Conservation (phyloP, 352 stramenopile species). For the Aphanomyces invadans region DNA sequence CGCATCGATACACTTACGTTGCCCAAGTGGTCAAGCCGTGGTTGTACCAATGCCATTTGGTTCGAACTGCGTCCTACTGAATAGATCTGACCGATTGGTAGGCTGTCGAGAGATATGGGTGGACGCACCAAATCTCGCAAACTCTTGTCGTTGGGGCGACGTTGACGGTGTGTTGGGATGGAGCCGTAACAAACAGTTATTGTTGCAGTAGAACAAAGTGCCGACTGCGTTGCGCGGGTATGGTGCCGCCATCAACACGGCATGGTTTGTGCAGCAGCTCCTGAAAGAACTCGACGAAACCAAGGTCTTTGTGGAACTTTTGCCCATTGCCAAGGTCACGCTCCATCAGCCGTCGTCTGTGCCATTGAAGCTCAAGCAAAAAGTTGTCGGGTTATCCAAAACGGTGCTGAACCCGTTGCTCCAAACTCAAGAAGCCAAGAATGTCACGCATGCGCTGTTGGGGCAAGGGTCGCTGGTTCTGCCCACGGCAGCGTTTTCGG, state of each 20-base stretch:
- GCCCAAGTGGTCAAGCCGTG: slow-evolving; percentile 18
- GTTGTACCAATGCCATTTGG: slow-evolving; percentile 15
- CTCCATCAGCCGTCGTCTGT: neutral
- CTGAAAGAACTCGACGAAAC: slow-evolving; percentile 4
- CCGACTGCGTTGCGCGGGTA: too few relatives aligned
- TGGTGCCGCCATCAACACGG: slow-evolving; percentile 13
- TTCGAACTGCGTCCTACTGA: neutral
- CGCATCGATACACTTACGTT: slow-evolving; percentile 18
- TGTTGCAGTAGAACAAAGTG: too few relatives aligned
- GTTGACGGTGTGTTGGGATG: too few relatives aligned
- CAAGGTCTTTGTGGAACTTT: slow-evolving; percentile 11
- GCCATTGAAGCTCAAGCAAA: slow-evolving; percentile 16
- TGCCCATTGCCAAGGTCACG: slow-evolving; percentile 20
- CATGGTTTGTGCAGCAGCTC: neutral
- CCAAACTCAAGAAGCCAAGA: slow-evolving; percentile 16
- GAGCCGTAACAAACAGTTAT: too few relatives aligned
- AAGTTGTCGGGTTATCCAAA: neutral
- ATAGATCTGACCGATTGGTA: too few relatives aligned
- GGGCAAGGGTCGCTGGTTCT: slow-evolving; percentile 23
- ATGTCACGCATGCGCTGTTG: slow-evolving; percentile 15
- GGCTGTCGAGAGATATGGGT: neutral
- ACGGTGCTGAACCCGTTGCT: slow-evolving; percentile 14
- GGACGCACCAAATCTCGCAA: too few relatives aligned
- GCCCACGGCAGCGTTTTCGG: slow-evolving; percentile 21
- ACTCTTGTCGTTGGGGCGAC: too few relatives aligned